These are phyloP conservation scores for Arthroderma sp. DNA, from an alignment of 2,329 filamentous ascomycete genomes.

Conservation along the genomic window DNA sequence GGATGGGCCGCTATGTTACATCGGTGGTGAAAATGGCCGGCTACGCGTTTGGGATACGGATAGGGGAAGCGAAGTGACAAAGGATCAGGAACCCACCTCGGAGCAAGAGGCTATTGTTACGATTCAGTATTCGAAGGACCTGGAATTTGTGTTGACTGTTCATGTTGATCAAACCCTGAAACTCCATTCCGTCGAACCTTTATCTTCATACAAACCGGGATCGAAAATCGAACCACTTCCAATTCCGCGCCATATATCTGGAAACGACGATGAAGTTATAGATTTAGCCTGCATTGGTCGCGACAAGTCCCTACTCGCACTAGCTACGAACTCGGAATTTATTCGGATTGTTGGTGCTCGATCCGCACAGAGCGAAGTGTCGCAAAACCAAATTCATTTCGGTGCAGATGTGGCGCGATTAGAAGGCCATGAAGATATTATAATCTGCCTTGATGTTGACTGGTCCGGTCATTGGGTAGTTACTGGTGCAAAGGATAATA, in stretches of 20 bases:
- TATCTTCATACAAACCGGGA: slow-evolving; percentile 23
- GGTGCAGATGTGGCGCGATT: slow-evolving; percentile 78
- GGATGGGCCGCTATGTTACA: slow-evolving; percentile 60
- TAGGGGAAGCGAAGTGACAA: slow-evolving; percentile 64
- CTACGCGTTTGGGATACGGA: slow-evolving; percentile 73
- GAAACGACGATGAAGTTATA: slow-evolving; percentile 95
- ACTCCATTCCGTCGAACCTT: slow-evolving; percentile 47
- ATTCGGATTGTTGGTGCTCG: slow-evolving; percentile 63
- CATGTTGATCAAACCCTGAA: slow-evolving; percentile 82
- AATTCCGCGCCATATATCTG: slow-evolving; percentile 67
- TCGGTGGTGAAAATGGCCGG: slow-evolving; percentile 70
- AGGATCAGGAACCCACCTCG: slow-evolving; percentile 49
- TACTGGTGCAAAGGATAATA: slow-evolving; percentile 94
- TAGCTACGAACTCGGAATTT: slow-evolving; percentile 92
- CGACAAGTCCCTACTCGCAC: slow-evolving; percentile 66
- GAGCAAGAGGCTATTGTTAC: slow-evolving; percentile 58
- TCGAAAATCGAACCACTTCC: slow-evolving; percentile 44
- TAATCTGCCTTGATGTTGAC: slow-evolving; percentile 86
- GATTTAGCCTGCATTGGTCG: slow-evolving; percentile 77
- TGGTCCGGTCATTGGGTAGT: slow-evolving; percentile 97
- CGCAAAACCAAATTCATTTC: slow-evolving; percentile 51
- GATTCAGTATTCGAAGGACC: slow-evolving; percentile 50
- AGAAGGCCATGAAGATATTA: slow-evolving; percentile 86
- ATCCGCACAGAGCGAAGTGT: slow-evolving; percentile 19
- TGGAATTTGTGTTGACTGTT: slow-evolving; percentile 64